Conservation (phyloP, 495 filamentous ascomycete species). For the Neurospora sp. region DNA sequence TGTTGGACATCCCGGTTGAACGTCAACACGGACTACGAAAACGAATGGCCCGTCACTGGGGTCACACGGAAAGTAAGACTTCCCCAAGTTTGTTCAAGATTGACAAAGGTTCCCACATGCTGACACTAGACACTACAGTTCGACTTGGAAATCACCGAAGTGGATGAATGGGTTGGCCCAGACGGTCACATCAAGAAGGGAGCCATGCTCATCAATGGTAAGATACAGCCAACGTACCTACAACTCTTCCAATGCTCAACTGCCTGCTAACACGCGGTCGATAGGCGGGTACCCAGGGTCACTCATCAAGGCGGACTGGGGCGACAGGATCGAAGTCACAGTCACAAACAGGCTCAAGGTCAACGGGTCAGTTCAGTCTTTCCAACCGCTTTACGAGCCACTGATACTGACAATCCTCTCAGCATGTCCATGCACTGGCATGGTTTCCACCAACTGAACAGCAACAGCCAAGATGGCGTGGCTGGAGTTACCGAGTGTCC, state of each 20-base stretch:
- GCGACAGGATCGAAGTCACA: conserved; percentile 14
- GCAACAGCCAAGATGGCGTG: conserved; percentile 32
- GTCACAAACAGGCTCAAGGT: conserved; percentile 14
- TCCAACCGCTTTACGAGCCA: background rate
- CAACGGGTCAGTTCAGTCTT: conserved; percentile 7
- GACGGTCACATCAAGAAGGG: conserved; percentile 23
- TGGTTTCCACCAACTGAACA: conserved; percentile 17
- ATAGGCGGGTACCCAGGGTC: conserved; percentile 10
- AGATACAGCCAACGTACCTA: conserved; percentile 5
- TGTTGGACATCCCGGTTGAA: conserved; percentile 1
- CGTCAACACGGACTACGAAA: conserved; percentile 3
- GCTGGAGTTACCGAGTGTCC: conserved; percentile 32
- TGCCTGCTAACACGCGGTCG: background rate
- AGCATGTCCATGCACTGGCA: conserved; percentile 22
- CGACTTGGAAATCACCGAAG: conserved; percentile 5
- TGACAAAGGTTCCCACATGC: background rate
- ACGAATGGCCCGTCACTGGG: background rate
- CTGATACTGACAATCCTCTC: background rate
- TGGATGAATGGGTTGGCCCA: conserved; percentile 19
- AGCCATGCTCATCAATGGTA: conserved; percentile 24
- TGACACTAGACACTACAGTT: conserved; percentile 10
- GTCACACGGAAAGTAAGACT: background rate
- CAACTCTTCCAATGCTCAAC: background rate
- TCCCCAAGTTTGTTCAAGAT: background rate
- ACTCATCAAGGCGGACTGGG: conserved; percentile 22